Percentiles rank a stretch among this genome's conserved stretches.
phyloP scores from a whole-genome alignment of 2,329 filamentous ascomycete species.

The Colletotrichum chlorophyti region DNA sequence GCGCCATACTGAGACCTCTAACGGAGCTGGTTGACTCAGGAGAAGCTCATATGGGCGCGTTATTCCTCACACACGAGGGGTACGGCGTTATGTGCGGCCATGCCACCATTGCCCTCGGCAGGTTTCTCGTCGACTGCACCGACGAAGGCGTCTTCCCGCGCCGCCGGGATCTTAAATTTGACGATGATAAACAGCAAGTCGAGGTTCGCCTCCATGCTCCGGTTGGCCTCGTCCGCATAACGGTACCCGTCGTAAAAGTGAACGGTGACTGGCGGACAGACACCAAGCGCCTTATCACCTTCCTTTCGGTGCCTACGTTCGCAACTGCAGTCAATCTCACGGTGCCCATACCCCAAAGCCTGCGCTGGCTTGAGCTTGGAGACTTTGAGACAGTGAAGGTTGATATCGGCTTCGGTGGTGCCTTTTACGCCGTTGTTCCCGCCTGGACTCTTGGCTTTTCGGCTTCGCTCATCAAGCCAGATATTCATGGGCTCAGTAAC shows the following conservation, averaged over 20 bases:
- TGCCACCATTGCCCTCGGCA: slow-evolving; percentile 53
- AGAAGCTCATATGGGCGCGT: slow-evolving; percentile 26
- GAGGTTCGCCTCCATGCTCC: slow-evolving; percentile 49
- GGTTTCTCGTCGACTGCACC: slow-evolving; percentile 48
- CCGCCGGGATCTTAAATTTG: slow-evolving; percentile 38
- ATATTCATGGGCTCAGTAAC: slow-evolving; percentile 38
- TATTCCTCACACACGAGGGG: slow-evolving; percentile 25
- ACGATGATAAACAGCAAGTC: slow-evolving; percentile 34
- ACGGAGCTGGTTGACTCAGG: slow-evolving; percentile 18
- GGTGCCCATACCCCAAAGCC: slow-evolving; percentile 36
- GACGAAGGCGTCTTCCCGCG: slow-evolving; percentile 46
- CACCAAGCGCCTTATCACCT: slow-evolving; percentile 43
- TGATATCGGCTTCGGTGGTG: slow-evolving; percentile 50
- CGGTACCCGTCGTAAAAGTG: slow-evolving; percentile 41
- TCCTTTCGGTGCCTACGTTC: slow-evolving; percentile 50
- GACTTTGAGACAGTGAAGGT: slow-evolving; percentile 34
- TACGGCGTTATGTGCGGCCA: slow-evolving; percentile 29
- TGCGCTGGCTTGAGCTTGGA: slow-evolving; percentile 46
- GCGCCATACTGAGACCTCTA: slow-evolving; percentile 10
- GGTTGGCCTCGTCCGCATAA: slow-evolving; percentile 48
- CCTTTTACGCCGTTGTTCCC: slow-evolving; percentile 48
- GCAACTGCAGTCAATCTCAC: slow-evolving; percentile 39
- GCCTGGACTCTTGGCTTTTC: slow-evolving; percentile 46
- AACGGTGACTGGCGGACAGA: slow-evolving; percentile 40
- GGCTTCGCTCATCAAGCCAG: slow-evolving; percentile 34